Percentiles rank a stretch among this genome's conserved stretches.
These are phyloP conservation scores for Diplodia sapinea DNA, from an alignment of 2,329 filamentous ascomycete genomes.

Conservation along the genomic window DNA sequence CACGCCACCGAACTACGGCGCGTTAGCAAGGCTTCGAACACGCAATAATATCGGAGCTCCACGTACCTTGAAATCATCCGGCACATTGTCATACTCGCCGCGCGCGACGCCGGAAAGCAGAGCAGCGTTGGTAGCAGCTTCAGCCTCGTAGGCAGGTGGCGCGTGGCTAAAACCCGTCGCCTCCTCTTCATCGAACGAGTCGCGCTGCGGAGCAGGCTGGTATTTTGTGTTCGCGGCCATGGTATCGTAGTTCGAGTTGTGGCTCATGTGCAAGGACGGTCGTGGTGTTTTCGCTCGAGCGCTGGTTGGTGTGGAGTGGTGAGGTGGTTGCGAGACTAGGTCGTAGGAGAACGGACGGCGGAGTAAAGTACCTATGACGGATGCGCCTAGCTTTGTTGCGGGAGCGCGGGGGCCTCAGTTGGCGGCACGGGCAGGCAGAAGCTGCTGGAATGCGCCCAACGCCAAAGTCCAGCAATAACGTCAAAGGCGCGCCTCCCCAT, in stretches of 20 bases:
- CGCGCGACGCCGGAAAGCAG: conserved; percentile 71
- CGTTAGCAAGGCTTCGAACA: conserved; percentile 25
- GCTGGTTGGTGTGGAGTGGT: background rate
- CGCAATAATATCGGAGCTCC: background rate
- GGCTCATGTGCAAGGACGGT: conserved; percentile 12
- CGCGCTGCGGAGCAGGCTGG: conserved; percentile 79
- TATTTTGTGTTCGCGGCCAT: conserved; percentile 71
- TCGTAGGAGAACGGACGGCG: conserved; percentile 11
- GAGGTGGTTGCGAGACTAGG: conserved; percentile 9
- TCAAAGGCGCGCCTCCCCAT: conserved; percentile 15
- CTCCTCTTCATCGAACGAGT: conserved; percentile 73
- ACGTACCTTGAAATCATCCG: conserved; percentile 91
- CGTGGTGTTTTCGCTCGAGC: background rate
- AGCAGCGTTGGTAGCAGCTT: conserved; percentile 61
- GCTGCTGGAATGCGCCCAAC: conserved; percentile 27
- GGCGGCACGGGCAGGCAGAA: conserved; percentile 27
- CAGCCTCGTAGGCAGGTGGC: conserved; percentile 78
- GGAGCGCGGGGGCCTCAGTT: conserved; percentile 20
- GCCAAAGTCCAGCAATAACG: conserved; percentile 8
- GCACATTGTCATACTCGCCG: conserved; percentile 85
- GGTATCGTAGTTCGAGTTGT: conserved; percentile 25
- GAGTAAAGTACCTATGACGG: conserved; percentile 22
- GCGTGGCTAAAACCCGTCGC: conserved; percentile 68
- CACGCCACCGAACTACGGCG: conserved; percentile 78
- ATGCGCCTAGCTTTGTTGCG: conserved; percentile 29